Evolutionary conservation across 306 rosid species (phyloP), one percentile per base, ranked within the genome.

Genomic region (Dryas alaskensis): DNA sequence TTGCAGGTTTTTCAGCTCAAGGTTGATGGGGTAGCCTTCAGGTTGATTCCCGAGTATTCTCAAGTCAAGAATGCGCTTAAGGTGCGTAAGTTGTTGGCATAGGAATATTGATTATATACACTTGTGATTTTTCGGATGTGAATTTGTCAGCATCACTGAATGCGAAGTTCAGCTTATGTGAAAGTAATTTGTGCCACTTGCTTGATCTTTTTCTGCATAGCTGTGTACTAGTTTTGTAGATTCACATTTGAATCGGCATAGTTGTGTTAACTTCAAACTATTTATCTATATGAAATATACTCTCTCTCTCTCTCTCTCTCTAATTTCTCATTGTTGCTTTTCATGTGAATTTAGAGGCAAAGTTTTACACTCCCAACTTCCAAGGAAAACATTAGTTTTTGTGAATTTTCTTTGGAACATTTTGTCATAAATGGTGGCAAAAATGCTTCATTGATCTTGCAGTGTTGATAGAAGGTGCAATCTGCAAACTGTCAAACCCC

Each of bases 1-100:
- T 61, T 12, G 65, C 77, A 93, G 98, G 96, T 91, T 39, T 88
- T 93, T 85, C 96, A 93, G 81, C 96, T 91, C 45, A 89, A 87
- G 86, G 89, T 89, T 58, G 61, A 91, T 81, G 98, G 98, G 31
- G 93, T 93, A 9, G 90, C 98, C 44, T 93, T 93, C 69, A 77
- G 98, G 81, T 81, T 93, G 84, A 84, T 93, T 77, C 98, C 98
- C 0, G 97, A 93, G 71, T 83, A 79, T 70, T 82, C 92, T 79
- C 93, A 93, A 83, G 84, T 93, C 17, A 81, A 84, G 80, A 79
- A 91, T 74, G 98, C 98, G 0, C 57, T 93, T 17, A 59, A 49
- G 82, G 98, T 93, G 76, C 76, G 90, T 77, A 14, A 45, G 42
- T 78, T 64, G 40, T 8, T 49, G 0, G 65, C 43, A 42, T 52